phyloP scores from a whole-genome alignment of 2,329 filamentous ascomycete genomes.

The Aspergillus udagawae region DNA sequence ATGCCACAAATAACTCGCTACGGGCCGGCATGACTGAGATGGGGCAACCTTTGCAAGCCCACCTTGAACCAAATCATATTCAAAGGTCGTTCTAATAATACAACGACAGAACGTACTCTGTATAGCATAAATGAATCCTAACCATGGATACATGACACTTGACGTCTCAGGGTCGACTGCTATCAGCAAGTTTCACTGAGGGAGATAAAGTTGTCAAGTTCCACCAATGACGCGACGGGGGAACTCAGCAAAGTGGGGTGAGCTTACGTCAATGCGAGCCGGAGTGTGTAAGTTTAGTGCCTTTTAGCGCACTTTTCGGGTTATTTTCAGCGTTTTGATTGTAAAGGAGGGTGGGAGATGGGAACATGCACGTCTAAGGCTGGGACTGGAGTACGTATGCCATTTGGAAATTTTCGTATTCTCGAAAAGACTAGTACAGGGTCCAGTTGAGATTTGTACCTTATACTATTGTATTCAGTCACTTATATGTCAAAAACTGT shows the following conservation, averaged over 20 bases:
- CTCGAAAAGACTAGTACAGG: background rate
- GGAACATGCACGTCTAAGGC: background rate
- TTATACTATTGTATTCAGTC: background rate
- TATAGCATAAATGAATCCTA: too few relatives aligned
- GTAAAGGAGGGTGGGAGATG: background rate
- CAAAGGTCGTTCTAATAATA: too few relatives aligned
- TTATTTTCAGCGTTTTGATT: background rate
- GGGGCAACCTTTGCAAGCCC: background rate
- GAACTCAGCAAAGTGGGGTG: constrained; percentile 4
- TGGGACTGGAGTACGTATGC: background rate
- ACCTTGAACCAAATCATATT: background rate
- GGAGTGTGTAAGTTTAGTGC: constrained; percentile 3
- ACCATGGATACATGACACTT: background rate
- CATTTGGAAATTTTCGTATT: background rate
- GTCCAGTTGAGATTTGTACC: background rate
- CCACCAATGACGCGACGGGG: constrained; percentile 9
- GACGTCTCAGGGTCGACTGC: background rate
- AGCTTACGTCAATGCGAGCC: constrained; percentile 19
- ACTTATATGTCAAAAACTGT: background rate
- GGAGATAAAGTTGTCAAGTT: background rate
- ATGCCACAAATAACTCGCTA: too few relatives aligned
- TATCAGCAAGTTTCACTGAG: background rate
- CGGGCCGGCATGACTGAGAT: background rate
- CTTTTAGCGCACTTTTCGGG: background rate
- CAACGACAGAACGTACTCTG: too few relatives aligned